Evolutionary conservation across 192 early-diverging fungal genomes (phyloP).

Genomic region (Entophlyctis luteolus): DNA sequence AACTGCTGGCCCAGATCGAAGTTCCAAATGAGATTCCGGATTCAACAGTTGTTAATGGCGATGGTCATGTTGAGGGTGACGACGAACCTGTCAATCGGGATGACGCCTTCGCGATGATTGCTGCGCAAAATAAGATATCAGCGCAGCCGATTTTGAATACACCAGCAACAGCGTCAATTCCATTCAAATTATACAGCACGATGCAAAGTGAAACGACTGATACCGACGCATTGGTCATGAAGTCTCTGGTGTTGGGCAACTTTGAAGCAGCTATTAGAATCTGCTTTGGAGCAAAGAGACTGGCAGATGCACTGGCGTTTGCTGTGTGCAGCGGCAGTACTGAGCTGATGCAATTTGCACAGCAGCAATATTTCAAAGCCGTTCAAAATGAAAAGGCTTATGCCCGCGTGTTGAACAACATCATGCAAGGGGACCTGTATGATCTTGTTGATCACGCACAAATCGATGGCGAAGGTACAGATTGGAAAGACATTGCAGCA

Average conservation of each 20-base stretch:
- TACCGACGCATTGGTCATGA: conserved; percentile 77
- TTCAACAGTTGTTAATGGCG: conserved; percentile 11
- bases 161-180: conserved; percentile 5
- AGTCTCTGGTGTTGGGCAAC: conserved; percentile 82
- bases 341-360: conserved; percentile 68
- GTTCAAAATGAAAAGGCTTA: conserved; percentile 67
- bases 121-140: conserved; percentile 30
- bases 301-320: conserved; percentile 84
- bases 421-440: conserved; percentile 74
- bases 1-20: conserved; percentile 33
- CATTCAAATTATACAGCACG: conserved; percentile 42
- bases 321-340: conserved; percentile 82
- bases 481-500: conserved; percentile 91
- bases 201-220: conserved; percentile 55
- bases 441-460: conserved; percentile 76
- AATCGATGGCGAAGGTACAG: conserved; percentile 47
- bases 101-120: conserved; percentile 50
- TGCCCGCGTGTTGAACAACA: conserved; percentile 75
- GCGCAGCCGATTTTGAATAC: neutral
- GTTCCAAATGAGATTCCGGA: too few species aligned
- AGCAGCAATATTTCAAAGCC: conserved; percentile 80
- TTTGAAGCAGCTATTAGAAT: conserved; percentile 87
- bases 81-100: conserved; percentile 21
- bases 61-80: conserved; percentile 3
- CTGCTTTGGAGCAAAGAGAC: conserved; percentile 74